These are phyloP conservation scores for Arthrinium phaeospermum DNA, from an alignment of 2,329 filamentous ascomycete genomes.

Conservation along the genomic window DNA sequence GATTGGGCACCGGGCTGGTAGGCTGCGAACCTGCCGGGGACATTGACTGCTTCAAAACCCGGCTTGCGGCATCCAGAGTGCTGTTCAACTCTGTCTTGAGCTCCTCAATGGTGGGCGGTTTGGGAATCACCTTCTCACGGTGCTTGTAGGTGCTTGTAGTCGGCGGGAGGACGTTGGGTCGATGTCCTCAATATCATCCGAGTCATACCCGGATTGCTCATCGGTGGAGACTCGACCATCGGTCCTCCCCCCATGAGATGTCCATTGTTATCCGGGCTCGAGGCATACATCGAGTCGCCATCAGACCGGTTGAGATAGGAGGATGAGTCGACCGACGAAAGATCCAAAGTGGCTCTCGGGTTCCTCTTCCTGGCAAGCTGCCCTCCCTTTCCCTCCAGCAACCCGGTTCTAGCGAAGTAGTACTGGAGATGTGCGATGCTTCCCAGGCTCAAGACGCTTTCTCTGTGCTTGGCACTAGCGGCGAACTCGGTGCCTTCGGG, in stretches of 20 bases:
- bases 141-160: conserved; percentile 96
- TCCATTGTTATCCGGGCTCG: conserved; percentile 60
- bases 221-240: conserved; percentile 55
- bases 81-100: conserved; percentile 68
- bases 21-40: neutral
- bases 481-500: conserved; percentile 90
- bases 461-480: conserved; percentile 84
- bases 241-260: conserved; percentile 43
- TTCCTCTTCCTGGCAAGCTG: conserved; percentile 78
- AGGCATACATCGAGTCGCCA: conserved; percentile 64
- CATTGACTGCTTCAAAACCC: conserved; percentile 67
- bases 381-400: conserved; percentile 91
- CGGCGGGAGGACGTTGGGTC: conserved; percentile 89
- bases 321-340: conserved; percentile 55
- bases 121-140: conserved; percentile 79
- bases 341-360: conserved; percentile 61
- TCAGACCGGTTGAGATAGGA: conserved; percentile 50
- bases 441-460: conserved; percentile 94
- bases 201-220: conserved; percentile 53
- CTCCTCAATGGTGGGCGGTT: conserved; percentile 81
- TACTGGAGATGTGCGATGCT: conserved; percentile 98
- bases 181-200: conserved; percentile 66
- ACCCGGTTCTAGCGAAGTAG: conserved; percentile 93
- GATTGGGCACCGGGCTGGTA: conserved; percentile 25
- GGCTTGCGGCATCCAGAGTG: conserved; percentile 45